Percentiles rank a stretch among this genome's conserved stretches.
phyloP scores from a whole-genome alignment of 1,284 basidiomycete genomes.

The Schizophyllum amplum region DNA sequence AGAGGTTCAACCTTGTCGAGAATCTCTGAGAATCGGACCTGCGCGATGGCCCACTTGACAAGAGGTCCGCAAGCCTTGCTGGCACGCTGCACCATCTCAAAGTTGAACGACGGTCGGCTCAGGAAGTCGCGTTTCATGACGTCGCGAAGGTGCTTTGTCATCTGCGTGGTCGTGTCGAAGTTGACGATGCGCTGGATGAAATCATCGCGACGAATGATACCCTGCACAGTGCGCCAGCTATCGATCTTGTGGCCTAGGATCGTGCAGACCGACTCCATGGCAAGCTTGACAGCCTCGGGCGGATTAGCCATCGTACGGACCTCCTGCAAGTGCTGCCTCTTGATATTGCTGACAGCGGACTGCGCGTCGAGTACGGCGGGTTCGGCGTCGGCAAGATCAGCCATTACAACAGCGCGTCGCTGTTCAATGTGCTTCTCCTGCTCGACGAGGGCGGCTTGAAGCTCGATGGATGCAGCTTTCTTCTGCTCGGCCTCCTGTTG shows the following conservation, averaged over 20 bases:
- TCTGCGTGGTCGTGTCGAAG: constrained; percentile 88
- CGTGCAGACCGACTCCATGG: constrained; percentile 99
- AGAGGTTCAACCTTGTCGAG: constrained; percentile 96
- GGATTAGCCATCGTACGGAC: constrained; percentile 98
- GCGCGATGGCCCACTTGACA: constrained; percentile 97
- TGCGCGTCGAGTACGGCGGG: constrained; percentile 96
- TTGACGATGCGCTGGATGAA: constrained; percentile 97
- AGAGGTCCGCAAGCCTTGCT: constrained; percentile 97
- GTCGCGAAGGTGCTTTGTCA: constrained; percentile 88
- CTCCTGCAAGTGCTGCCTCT: constrained; percentile 94
- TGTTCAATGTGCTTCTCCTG: constrained; percentile 90
- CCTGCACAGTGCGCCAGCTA: constrained; percentile 94
- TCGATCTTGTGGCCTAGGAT: constrained; percentile 97
- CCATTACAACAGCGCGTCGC: constrained; percentile 84
- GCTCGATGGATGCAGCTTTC: constrained; percentile 93
- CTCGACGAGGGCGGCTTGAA: constrained; percentile 87
- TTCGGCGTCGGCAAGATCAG: constrained; percentile 95
- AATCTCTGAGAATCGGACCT: constrained; percentile 97
- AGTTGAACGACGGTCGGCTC: constrained; percentile 88
- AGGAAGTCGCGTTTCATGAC: constrained; percentile 93
- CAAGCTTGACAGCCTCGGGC: constrained; percentile 93
- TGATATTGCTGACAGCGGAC: constrained; percentile 94
- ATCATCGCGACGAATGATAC: constrained; percentile 94
- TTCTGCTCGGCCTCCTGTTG: constrained; percentile 99
- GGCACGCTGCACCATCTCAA: constrained; percentile 91